Evolutionary conservation across 2,329 filamentous ascomycete species (phyloP).

Genomic region (Phyllosticta citrichinensis): DNA sequence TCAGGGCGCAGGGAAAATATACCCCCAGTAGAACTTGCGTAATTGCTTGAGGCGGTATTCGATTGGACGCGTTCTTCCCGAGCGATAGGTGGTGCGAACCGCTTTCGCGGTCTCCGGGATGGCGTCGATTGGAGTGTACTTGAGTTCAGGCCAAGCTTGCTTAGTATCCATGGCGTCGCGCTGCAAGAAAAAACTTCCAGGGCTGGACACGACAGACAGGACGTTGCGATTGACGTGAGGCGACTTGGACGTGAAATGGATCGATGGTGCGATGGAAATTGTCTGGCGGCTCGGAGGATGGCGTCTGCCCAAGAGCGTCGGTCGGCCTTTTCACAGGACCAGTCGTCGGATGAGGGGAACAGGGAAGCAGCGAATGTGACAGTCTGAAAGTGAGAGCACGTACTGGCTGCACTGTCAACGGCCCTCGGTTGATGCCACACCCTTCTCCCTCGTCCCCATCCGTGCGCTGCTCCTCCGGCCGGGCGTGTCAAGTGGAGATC

Average conservation of each 20-base stretch:
- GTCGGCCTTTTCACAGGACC: not conserved
- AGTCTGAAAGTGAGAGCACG: not conserved
- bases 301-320: not conserved
- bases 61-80: slow-evolving; percentile 72
- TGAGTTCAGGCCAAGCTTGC: slow-evolving; percentile 21
- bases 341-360: not conserved
- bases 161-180: not conserved
- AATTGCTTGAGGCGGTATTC: slow-evolving; percentile 78
- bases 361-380: not conserved
- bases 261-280: not conserved
- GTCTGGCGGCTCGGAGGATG: not conserved
- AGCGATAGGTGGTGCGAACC: slow-evolving; percentile 59
- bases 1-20: slow-evolving; percentile 14
- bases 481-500: not conserved
- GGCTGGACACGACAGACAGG: not conserved
- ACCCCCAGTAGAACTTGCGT: slow-evolving; percentile 89
- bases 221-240: not conserved
- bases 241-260: not conserved
- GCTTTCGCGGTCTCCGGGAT: slow-evolving; percentile 33
- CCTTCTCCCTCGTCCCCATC: not conserved
- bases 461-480: not conserved
- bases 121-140: slow-evolving; percentile 26
- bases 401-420: not conserved
- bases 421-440: not conserved
- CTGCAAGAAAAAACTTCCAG: not conserved